phyloP scores from a whole-genome alignment of 164 flowering plant species.

The Piper longum region DNA sequence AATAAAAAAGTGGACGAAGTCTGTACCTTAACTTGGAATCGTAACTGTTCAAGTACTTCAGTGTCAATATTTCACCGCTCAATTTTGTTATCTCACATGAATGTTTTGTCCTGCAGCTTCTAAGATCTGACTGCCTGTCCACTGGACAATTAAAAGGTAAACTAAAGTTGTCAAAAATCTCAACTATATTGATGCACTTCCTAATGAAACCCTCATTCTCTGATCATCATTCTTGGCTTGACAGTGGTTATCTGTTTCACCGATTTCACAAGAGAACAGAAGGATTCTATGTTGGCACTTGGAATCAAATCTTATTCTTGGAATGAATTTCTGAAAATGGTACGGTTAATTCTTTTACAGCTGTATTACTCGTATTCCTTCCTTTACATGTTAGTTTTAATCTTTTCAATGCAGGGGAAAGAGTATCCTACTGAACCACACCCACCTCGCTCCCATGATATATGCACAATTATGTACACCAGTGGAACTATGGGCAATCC shows the following conservation, averaged over 20 bases:
- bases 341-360: conserved; percentile 14
- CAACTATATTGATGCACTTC: background rate
- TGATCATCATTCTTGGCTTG: conserved; percentile 7
- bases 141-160: conserved; percentile 51
- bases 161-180: conserved; percentile 4
- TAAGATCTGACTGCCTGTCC: conserved; percentile 45
- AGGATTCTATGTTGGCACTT: conserved; percentile 16
- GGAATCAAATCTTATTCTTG: conserved; percentile 63
- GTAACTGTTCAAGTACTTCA: background rate
- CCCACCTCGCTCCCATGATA: conserved; percentile 44
- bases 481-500: conserved; percentile 98
- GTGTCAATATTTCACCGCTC: background rate
- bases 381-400: background rate
- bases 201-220: conserved; percentile 7
- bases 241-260: conserved; percentile 69
- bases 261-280: conserved; percentile 43
- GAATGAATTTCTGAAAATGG: conserved; percentile 66
- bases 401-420: conserved; percentile 40
- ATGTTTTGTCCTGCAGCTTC: conserved; percentile 38
- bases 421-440: conserved; percentile 34
- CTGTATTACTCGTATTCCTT: background rate
- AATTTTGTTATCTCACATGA: background rate
- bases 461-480: conserved; percentile 91
- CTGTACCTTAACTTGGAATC: conserved; percentile 9
- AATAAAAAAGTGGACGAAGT: conserved; percentile 72